These are phyloP conservation scores for Metschnikowia matae DNA, from an alignment of 805 yeast genomes.

Conservation along the genomic window DNA sequence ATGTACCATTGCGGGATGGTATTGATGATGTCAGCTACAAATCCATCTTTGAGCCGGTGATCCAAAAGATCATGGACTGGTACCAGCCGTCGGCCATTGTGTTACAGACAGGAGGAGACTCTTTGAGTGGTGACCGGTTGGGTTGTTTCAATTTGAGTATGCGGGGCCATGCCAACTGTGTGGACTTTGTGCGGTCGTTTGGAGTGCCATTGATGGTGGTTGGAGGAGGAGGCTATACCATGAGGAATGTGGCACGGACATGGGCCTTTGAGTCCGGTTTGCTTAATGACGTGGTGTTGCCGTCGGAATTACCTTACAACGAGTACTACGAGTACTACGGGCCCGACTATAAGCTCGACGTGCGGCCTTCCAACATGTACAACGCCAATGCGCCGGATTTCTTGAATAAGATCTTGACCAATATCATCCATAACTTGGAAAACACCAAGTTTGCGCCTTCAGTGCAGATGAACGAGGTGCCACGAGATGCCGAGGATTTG, in stretches of 20 bases:
- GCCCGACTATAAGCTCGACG: constrained; percentile 93
- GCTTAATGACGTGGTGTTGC: constrained; percentile 72
- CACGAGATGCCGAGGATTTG: constrained; percentile 79
- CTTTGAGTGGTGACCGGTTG: constrained; percentile 89
- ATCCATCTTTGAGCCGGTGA: constrained; percentile 85
- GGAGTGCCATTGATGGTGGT: constrained; percentile 88
- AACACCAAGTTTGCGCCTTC: constrained; percentile 96
- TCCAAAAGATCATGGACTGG: constrained; percentile 71
- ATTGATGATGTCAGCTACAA: constrained; percentile 87
- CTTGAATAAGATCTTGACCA: constrained; percentile 74
- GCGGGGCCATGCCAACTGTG: constrained; percentile 95
- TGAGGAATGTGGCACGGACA: constrained; percentile 91
- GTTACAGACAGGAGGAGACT: constrained; percentile 98
- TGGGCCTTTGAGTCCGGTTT: constrained; percentile 95
- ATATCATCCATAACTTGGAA: constrained; percentile 73
- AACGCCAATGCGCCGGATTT: constrained; percentile 94
- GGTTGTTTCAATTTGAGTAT: constrained; percentile 95
- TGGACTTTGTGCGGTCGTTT: constrained; percentile 78
- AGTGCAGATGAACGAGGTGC: constrained; percentile 87
- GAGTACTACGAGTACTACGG: constrained; percentile 97
- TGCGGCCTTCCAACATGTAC: constrained; percentile 92
- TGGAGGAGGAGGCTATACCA: constrained; percentile 99
- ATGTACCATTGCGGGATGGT: constrained; percentile 87
- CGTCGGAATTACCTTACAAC: constrained; percentile 82
- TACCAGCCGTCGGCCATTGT: constrained; percentile 95